Conservation (phyloP, 1,284 basidiomycete species). For the Pseudozyma pruni region DNA sequence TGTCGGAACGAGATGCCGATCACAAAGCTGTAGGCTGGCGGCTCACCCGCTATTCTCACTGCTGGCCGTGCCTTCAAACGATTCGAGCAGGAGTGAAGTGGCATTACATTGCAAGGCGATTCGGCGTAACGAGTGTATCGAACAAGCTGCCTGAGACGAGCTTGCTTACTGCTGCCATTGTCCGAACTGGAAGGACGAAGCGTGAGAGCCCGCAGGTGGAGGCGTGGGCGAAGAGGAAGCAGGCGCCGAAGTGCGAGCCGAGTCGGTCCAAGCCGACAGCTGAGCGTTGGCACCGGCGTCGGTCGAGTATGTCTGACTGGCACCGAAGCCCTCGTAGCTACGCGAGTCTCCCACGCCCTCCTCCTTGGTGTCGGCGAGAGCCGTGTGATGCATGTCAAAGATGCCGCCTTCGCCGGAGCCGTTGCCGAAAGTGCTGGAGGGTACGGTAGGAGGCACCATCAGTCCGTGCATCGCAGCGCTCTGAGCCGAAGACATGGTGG, state of each 20-base stretch:
- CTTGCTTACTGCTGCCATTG: slow-evolving; percentile 10
- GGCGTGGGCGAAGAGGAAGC: slow-evolving; percentile 17
- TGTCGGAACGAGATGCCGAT: too few species aligned
- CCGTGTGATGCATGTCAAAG: slow-evolving; percentile 3
- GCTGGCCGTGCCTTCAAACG: too few species aligned
- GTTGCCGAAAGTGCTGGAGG: slow-evolving; percentile 11
- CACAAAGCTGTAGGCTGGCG: too few species aligned
- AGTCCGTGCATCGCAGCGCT: slow-evolving; percentile 15
- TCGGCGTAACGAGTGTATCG: background rate
- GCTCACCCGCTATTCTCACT: too few species aligned
- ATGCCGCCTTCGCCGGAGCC: background rate
- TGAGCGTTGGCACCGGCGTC: slow-evolving; percentile 1
- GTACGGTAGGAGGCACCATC: slow-evolving; percentile 37
- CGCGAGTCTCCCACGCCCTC: slow-evolving; percentile 3
- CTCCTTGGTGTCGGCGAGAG: background rate
- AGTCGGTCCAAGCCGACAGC: slow-evolving; percentile 18
- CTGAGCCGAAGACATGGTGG: slow-evolving; percentile 25
- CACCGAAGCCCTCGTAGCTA: slow-evolving; percentile 4
- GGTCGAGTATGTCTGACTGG: background rate
- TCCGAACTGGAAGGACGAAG: slow-evolving; percentile 8
- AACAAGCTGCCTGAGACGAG: background rate
- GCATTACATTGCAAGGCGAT: too few species aligned
- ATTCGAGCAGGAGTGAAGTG: too few species aligned
- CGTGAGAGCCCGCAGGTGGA: slow-evolving; percentile 5
- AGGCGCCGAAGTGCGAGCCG: slow-evolving; percentile 2